Percentiles rank a stretch among this genome's conserved stretches.
phyloP scores from a whole-genome alignment of 495 filamentous ascomycete genomes.

The Patellaria atrata region DNA sequence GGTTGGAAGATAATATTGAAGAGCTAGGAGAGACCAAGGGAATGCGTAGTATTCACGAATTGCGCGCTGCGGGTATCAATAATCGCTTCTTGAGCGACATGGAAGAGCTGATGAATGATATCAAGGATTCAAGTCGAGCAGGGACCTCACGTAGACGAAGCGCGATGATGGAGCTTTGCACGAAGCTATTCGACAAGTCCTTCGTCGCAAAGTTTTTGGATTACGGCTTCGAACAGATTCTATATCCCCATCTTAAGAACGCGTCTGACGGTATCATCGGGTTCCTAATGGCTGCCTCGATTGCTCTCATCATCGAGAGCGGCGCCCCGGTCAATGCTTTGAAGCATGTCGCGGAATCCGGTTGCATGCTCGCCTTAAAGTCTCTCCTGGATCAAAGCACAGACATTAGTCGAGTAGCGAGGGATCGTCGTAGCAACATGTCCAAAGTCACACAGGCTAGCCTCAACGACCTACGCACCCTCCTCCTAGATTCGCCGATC shows the following conservation, averaged over 20 bases:
- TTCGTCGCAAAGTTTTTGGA: slow-evolving; percentile 62
- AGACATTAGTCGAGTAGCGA: slow-evolving; percentile 40
- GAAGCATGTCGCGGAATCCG: slow-evolving; percentile 34
- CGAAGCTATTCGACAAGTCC: slow-evolving; percentile 49
- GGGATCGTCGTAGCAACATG: slow-evolving; percentile 53
- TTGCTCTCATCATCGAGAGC: slow-evolving; percentile 41
- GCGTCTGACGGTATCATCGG: slow-evolving; percentile 33
- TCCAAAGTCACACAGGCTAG: slow-evolving; percentile 44
- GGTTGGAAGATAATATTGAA: slow-evolving; percentile 37
- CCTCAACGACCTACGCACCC: slow-evolving; percentile 36
- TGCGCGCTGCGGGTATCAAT: slow-evolving; percentile 74
- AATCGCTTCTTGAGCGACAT: slow-evolving; percentile 67
- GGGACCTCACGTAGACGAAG: slow-evolving; percentile 36
- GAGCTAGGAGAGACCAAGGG: slow-evolving; percentile 33
- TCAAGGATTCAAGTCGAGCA: slow-evolving; percentile 41
- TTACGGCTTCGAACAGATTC: slow-evolving; percentile 50
- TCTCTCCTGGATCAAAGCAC: slow-evolving; percentile 36
- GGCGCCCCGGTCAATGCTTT: slow-evolving; percentile 35
- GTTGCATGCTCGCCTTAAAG: slow-evolving; percentile 36
- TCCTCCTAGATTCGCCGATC: slow-evolving; percentile 35
- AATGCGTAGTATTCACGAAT: slow-evolving; percentile 74
- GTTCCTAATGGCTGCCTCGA: slow-evolving; percentile 40
- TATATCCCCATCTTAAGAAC: slow-evolving; percentile 38
- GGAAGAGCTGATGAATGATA: slow-evolving; percentile 71
- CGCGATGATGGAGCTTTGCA: slow-evolving; percentile 42